These are phyloP conservation scores for Pichia sp. DNA, from an alignment of 1,139 yeast genomes.

Conservation along the genomic window DNA sequence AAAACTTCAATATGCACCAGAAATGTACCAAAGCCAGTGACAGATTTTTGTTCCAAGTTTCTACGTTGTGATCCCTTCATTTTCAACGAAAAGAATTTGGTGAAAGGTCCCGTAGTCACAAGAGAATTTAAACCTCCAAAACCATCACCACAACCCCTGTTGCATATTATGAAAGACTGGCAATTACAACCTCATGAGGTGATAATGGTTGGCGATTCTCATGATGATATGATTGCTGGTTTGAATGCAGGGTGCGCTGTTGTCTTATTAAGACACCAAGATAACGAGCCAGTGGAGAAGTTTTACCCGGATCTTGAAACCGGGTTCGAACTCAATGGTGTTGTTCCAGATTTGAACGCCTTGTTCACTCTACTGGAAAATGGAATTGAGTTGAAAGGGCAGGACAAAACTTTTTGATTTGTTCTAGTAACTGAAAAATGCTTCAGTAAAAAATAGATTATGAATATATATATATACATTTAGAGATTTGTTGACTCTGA, in stretches of 20 bases:
- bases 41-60: slow-evolving; percentile 36
- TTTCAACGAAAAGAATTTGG: slow-evolving; percentile 10
- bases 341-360: slow-evolving; percentile 34
- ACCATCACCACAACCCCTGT: slow-evolving; percentile 53
- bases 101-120: slow-evolving; percentile 37
- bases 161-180: slow-evolving; percentile 36
- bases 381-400: slow-evolving; percentile 19
- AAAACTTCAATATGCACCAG: slow-evolving; percentile 53
- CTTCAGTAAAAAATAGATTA: no score
- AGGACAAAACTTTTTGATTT: no score
- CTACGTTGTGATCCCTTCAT: slow-evolving; percentile 30
- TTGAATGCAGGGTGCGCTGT: slow-evolving; percentile 49
- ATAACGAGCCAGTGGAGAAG: slow-evolving; percentile 29
- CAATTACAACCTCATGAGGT: slow-evolving; percentile 32
- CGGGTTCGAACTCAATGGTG: slow-evolving; percentile 32
- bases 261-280: slow-evolving; percentile 40
- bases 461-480: no score
- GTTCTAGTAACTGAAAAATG: no score
- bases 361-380: slow-evolving; percentile 30
- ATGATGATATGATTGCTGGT: slow-evolving; percentile 58
- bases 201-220: slow-evolving; percentile 65
- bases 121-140: slow-evolving; percentile 58
- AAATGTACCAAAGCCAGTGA: slow-evolving; percentile 43
- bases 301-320: slow-evolving; percentile 9
- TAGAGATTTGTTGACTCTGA: no score